These are phyloP conservation scores for Colletotrichum echinochloae DNA, from an alignment of 2,329 filamentous ascomycete species.

Conservation along the genomic window DNA sequence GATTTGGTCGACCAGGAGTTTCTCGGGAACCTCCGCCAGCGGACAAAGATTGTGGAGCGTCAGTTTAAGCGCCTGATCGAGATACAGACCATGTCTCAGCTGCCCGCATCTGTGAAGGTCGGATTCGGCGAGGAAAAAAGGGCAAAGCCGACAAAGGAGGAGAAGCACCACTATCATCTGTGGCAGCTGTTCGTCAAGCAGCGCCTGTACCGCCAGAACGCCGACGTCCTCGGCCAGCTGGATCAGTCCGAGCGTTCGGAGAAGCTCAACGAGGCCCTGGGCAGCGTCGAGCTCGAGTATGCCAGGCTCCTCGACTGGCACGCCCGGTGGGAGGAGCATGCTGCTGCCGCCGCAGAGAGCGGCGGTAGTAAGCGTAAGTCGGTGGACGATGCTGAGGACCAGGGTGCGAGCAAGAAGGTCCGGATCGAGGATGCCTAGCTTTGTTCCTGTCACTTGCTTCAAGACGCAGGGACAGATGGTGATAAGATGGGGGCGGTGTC, in stretches of 20 bases:
- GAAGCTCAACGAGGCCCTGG: constrained; percentile 77
- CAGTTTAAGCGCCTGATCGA: constrained; percentile 82
- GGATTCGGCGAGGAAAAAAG: constrained; percentile 57
- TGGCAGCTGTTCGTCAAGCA: constrained; percentile 84
- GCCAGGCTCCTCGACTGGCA: constrained; percentile 68
- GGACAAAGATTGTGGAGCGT: constrained; percentile 79
- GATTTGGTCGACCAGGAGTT: constrained; percentile 69
- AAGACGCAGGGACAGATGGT: background rate
- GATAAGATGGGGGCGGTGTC: background rate
- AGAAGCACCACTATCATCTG: constrained; percentile 73
- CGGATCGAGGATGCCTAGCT: constrained; percentile 49
- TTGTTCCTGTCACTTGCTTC: background rate
- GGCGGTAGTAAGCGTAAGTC: constrained; percentile 61
- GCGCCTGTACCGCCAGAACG: constrained; percentile 80
- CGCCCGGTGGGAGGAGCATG: constrained; percentile 54
- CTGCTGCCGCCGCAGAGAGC: constrained; percentile 34
- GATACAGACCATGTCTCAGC: constrained; percentile 76
- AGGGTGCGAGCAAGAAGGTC: constrained; percentile 58
- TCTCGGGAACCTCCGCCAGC: constrained; percentile 67
- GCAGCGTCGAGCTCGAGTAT: constrained; percentile 79
- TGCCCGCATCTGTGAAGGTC: constrained; percentile 69
- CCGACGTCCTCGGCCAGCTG: constrained; percentile 76
- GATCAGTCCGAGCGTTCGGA: constrained; percentile 76
- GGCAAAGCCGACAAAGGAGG: constrained; percentile 60
- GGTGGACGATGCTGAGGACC: constrained; percentile 47